phyloP scores from a whole-genome alignment of 345 rosid species.

The Boechera retrofracta region DNA sequence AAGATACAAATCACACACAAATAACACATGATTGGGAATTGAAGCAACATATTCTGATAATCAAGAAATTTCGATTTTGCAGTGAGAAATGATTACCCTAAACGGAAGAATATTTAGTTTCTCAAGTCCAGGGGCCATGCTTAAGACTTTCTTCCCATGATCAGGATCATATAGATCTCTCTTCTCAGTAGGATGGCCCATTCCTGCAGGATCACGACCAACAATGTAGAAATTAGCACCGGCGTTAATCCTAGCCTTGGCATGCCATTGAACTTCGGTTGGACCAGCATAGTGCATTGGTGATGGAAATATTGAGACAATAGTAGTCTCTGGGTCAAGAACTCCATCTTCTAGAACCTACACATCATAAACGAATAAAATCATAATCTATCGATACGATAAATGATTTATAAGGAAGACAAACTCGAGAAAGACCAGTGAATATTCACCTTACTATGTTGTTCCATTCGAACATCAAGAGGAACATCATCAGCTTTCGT shows the following conservation, averaged over 20 bases:
- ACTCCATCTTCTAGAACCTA: constrained; percentile 94
- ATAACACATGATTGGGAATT: neutral
- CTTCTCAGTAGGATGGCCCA: constrained; percentile 95
- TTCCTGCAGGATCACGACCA: constrained; percentile 99
- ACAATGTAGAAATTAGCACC: constrained; percentile 98
- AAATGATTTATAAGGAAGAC: constrained; percentile 3
- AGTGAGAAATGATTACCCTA: constrained; percentile 53
- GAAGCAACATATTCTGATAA: constrained; percentile 11
- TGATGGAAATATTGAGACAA: constrained; percentile 94
- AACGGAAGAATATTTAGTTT: constrained; percentile 93
- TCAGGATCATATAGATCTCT: constrained; percentile 96
- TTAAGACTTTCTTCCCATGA: constrained; percentile 92
- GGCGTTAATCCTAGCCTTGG: constrained; percentile 93
- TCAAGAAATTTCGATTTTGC: neutral
- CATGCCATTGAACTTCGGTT: constrained; percentile 99
- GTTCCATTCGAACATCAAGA: constrained; percentile 93
- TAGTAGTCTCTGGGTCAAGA: constrained; percentile 89
- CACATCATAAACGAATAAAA: neutral
- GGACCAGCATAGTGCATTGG: constrained; percentile 99
- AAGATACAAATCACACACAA: constrained; percentile 8
- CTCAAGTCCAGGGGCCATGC: constrained; percentile 99
- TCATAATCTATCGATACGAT: neutral
- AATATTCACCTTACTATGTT: constrained; percentile 76
- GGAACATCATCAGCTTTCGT: constrained; percentile 97
- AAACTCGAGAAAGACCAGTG: neutral